Percentiles rank a stretch among this genome's conserved stretches.
phyloP scores from a whole-genome alignment of 345 rosid genomes.

The Hypericum androsaemum region DNA sequence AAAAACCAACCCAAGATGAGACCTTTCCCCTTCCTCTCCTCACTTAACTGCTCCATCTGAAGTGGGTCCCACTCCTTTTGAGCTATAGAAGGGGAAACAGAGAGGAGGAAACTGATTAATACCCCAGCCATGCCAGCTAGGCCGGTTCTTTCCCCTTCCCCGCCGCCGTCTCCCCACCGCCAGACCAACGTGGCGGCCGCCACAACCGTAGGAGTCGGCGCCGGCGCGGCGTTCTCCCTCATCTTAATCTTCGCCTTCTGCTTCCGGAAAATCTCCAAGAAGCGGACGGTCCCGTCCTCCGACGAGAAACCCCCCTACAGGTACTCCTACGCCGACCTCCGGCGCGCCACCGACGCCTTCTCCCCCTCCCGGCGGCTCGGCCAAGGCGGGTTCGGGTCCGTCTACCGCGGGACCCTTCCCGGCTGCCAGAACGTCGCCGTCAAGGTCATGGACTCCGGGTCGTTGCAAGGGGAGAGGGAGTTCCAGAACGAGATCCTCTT shows the following conservation, averaged over 20 bases:
- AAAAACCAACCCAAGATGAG: no score
- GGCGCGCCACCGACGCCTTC: constrained; percentile 20
- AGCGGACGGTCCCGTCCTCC: constrained; percentile 3
- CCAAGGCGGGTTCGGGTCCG: constrained; percentile 95
- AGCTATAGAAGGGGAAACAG: no score
- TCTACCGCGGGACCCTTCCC: constrained; percentile 50
- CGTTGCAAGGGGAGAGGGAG: constrained; percentile 90
- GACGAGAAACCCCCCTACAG: constrained; percentile 2
- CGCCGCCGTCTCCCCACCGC: background rate
- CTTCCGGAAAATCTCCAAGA: background rate
- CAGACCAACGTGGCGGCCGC: background rate
- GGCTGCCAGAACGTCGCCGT: constrained; percentile 46
- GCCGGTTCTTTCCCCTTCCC: background rate
- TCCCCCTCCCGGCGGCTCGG: constrained; percentile 70
- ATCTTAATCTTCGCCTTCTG: constrained; percentile 4
- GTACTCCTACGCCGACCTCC: background rate
- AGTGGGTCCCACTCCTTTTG: no score
- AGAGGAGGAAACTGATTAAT: no score
- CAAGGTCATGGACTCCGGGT: constrained; percentile 86
- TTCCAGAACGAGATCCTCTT: constrained; percentile 85
- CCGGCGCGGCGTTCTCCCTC: constrained; percentile 4
- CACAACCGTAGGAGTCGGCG: background rate
- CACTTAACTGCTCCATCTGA: no score
- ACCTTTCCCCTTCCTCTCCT: no score
- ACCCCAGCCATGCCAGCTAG: no score